These are phyloP conservation scores for Austroboletus novae-zelandiae DNA, from an alignment of 1,284 basidiomycete genomes.

Conservation along the genomic window DNA sequence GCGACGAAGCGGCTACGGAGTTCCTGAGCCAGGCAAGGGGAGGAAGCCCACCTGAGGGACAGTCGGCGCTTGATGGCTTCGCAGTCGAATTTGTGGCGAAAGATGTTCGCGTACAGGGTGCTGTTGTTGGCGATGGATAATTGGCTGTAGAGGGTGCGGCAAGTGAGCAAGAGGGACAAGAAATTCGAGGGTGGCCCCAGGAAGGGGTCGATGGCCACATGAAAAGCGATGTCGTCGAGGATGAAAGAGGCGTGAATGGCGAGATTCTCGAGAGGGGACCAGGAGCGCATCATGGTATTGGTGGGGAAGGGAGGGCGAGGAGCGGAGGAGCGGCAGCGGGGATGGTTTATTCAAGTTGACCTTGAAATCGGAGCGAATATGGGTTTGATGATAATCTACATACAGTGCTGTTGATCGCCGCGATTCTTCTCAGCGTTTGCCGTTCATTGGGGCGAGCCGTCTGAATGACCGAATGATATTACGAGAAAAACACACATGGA, in stretches of 20 bases:
- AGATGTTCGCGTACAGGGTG: slow-evolving; percentile 60
- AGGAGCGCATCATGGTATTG: slow-evolving; percentile 4
- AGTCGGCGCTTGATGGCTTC: slow-evolving; percentile 55
- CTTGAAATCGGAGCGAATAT: slow-evolving; percentile 35
- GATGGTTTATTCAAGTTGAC: slow-evolving; percentile 29
- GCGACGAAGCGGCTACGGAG: slow-evolving; percentile 38
- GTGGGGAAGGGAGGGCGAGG: neutral
- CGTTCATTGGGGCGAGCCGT: slow-evolving; percentile 35
- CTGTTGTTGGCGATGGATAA: slow-evolving; percentile 40
- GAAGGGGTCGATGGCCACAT: slow-evolving; percentile 35
- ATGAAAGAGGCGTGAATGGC: slow-evolving; percentile 25
- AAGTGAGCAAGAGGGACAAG: slow-evolving; percentile 49
- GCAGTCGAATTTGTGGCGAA: slow-evolving; percentile 59
- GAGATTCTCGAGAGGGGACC: slow-evolving; percentile 24
- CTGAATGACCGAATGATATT: slow-evolving; percentile 33
- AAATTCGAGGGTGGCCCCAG: slow-evolving; percentile 44
- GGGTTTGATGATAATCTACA: slow-evolving; percentile 37
- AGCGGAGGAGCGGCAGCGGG: slow-evolving; percentile 9
- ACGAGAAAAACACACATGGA: slow-evolving; percentile 31
- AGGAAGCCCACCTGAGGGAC: slow-evolving; percentile 37
- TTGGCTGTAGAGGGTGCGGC: slow-evolving; percentile 41
- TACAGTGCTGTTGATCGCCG: slow-evolving; percentile 45
- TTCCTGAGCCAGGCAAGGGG: slow-evolving; percentile 37
- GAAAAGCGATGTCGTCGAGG: slow-evolving; percentile 41
- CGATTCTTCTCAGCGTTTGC: slow-evolving; percentile 36